Conservation (phyloP, 805 yeast genomes). For the Vanderwaltozyma tropicalis region DNA sequence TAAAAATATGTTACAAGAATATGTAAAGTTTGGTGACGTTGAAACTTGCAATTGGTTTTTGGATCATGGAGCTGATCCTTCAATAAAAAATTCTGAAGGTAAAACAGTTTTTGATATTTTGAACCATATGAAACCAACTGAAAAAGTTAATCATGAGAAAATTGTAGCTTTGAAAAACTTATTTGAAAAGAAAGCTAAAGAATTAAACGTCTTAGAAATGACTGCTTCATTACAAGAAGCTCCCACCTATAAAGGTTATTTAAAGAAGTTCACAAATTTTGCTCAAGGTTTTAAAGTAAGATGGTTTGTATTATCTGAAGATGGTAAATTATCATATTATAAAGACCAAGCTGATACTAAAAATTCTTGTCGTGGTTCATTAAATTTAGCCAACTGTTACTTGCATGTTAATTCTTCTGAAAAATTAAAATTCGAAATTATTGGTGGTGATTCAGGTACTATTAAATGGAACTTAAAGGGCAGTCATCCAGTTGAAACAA, state of each 20-base stretch:
- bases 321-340: slow-evolving; percentile 80
- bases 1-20: slow-evolving; percentile 81
- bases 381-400: slow-evolving; percentile 71
- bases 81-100: slow-evolving; percentile 71
- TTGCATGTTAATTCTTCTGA: slow-evolving; percentile 86
- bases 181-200: slow-evolving; percentile 62
- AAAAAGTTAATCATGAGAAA: slow-evolving; percentile 13
- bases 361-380: slow-evolving; percentile 78
- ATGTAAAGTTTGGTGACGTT: slow-evolving; percentile 61
- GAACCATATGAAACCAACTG: slow-evolving; percentile 43
- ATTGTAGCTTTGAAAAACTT: slow-evolving; percentile 41
- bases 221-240: slow-evolving; percentile 36
- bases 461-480: slow-evolving; percentile 87
- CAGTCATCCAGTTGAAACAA: slow-evolving; percentile 88
- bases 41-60: slow-evolving; percentile 83
- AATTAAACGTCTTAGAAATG: slow-evolving; percentile 53
- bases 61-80: slow-evolving; percentile 90
- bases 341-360: slow-evolving; percentile 82
- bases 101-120: slow-evolving; percentile 69
- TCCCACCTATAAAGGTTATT: slow-evolving; percentile 81
- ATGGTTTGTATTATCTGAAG: slow-evolving; percentile 76
- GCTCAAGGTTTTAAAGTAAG: slow-evolving; percentile 92
- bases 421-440: slow-evolving; percentile 79
- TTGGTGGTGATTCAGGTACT: slow-evolving; percentile 53
- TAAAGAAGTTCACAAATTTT: slow-evolving; percentile 94